A percentile compares a stretch with the other conserved stretches of the same genome.
phyloP scores from a whole-genome alignment of 306 rosid genomes.

The Medicago lupulina region DNA sequence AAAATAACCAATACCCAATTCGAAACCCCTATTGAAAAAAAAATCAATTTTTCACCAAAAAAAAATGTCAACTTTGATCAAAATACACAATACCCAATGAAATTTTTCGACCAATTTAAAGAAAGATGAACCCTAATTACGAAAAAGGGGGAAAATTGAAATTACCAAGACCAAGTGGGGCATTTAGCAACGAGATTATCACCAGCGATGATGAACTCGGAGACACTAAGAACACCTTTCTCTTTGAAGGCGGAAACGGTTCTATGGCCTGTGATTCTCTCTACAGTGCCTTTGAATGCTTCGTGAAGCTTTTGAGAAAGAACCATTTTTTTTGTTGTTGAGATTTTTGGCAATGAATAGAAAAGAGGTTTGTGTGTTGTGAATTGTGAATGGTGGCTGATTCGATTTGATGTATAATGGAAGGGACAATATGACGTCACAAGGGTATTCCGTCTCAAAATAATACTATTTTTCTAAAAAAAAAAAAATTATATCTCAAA shows the following conservation, averaged over 20 bases:
- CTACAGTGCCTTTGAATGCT: constrained; percentile 96
- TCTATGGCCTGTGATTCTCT: constrained; percentile 91
- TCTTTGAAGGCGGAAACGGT: constrained; percentile 98
- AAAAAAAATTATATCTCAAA: too few species aligned
- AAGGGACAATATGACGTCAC: too few species aligned
- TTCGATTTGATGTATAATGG: too few species aligned
- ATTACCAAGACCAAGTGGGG: constrained; percentile 99
- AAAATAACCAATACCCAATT: too few species aligned
- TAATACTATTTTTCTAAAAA: too few species aligned
- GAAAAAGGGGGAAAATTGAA: not conserved
- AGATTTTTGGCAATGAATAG: not conserved
- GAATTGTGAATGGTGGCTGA: too few species aligned
- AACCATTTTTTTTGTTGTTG: constrained; percentile 57
- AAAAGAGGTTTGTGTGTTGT: not conserved
- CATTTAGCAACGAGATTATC: constrained; percentile 98
- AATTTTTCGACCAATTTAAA: not conserved
- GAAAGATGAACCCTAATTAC: constrained; percentile 13
- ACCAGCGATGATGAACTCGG: constrained; percentile 87
- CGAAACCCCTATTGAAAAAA: constrained; percentile 3
- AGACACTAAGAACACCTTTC: constrained; percentile 95
- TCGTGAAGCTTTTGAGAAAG: constrained; percentile 93
- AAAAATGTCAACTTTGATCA: not conserved
- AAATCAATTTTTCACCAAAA: not conserved
- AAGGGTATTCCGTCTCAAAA: too few species aligned
- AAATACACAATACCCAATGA: not conserved